Base-by-base conservation (phyloP, 495 filamentous ascomycete species). In the Hypoxylon intermedium region DNA sequence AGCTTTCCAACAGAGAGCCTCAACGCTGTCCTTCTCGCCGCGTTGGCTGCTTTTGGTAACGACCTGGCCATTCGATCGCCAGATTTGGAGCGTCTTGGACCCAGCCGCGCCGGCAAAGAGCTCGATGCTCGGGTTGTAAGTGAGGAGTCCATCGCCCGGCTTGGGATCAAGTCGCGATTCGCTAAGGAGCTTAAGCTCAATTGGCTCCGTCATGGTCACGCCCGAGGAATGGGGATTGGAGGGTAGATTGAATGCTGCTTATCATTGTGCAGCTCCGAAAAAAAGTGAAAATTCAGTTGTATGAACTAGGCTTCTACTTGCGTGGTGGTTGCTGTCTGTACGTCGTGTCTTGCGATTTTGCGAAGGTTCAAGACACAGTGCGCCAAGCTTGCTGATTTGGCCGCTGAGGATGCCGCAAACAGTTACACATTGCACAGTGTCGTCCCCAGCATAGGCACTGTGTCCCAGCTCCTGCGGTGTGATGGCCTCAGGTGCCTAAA, bases 81-180 rank as follows among this genome's bases (percentile, higher is more conserved):
- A 83, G 5, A 89, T 85, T 65, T 93, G 87, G 2, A 89, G 85
- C 3, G 80, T 75, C 65, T 89, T 87, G 0, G 86, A 86, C 48
- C 89, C 91, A 43, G 70, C 90, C 63, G 60, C 91, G 11, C 86
- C 86, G n/a, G 86, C 87, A 28, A 91, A 75, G 48, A 97, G 80
- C 74, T 94, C 90, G 83, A 93, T 90, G 19, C 84, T 85, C 7
- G 92, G 91, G 75, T 90, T 93, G 72, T 89, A 91, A 12, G 87
- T 78, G 24, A 92, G 67, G 46, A 85, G 79, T 50, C 75, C 72
- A 45, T 58, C 65, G 6, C 66, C 50, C 12, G 70, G 62, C 12
- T 63, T 70, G 15, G 72, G 61, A 36, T 74, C 70, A 37, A 84
- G 71, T 40, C 70, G 64, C 51, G 77, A 80, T 30, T 80, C 69